Conservation (phyloP, 345 rosid species). For the Arabis alpina region DNA sequence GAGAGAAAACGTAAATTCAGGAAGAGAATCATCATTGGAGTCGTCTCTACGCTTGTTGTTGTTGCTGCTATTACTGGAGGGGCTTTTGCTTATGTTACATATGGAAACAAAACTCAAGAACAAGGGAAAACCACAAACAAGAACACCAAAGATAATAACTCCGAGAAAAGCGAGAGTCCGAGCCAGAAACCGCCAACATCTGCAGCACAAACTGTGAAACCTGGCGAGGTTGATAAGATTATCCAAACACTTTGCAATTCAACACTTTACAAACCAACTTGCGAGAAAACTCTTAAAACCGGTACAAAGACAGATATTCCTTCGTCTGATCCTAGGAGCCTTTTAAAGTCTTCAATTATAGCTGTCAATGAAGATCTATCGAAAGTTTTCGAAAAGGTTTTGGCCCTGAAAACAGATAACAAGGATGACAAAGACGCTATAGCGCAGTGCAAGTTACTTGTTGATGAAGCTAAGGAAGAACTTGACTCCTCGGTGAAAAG, state of each 20-base stretch:
- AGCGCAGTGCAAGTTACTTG: constrained; percentile 62
- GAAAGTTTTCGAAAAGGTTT: constrained; percentile 45
- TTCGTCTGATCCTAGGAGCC: constrained; percentile 47
- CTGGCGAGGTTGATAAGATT: constrained; percentile 42
- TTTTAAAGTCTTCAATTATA: constrained; percentile 57
- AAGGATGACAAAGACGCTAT: constrained; percentile 59
- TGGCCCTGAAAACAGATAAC: constrained; percentile 43
- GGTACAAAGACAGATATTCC: constrained; percentile 36
- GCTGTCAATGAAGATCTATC: constrained; percentile 51
- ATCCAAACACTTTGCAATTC: constrained; percentile 55
- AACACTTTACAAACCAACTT: constrained; percentile 55
- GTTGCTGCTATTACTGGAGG: constrained; percentile 48
- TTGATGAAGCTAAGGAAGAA: constrained; percentile 64
- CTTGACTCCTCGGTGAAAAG: constrained; percentile 39
- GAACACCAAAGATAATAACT: constrained; percentile 7
- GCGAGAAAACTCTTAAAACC: constrained; percentile 52
- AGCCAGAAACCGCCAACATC: constrained; percentile 29
- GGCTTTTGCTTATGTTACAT: constrained; percentile 47
- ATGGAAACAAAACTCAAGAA: constrained; percentile 33
- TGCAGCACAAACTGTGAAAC: constrained; percentile 27
- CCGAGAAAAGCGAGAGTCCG: constrained; percentile 13
- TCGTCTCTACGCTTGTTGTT: constrained; percentile 44
- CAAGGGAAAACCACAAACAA: constrained; percentile 31
- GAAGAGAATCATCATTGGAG: constrained; percentile 50
- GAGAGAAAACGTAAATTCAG: constrained; percentile 61